phyloP scores from a whole-genome alignment of 345 rosid genomes.

The Eutrema yunnanense region DNA sequence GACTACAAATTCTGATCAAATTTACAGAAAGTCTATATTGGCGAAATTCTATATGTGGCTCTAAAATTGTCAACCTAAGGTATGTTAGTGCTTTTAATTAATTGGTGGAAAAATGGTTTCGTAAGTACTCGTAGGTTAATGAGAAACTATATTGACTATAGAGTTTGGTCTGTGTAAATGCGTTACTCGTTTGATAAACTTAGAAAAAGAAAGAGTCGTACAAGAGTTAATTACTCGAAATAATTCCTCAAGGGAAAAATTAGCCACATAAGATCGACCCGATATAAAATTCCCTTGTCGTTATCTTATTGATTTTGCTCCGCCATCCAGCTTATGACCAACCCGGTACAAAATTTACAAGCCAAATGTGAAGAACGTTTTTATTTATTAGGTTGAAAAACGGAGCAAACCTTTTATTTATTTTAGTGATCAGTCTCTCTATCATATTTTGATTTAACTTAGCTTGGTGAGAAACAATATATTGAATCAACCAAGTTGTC shows the following conservation, averaged over 20 bases:
- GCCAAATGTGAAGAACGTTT: too few species aligned
- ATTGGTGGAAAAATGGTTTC: not conserved
- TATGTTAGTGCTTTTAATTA: not conserved
- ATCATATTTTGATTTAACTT: not conserved
- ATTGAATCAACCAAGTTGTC: too few species aligned
- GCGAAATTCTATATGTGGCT: not conserved
- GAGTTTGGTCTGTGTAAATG: not conserved
- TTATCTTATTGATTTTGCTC: not conserved
- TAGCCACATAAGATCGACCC: not conserved
- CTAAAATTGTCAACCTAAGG: not conserved
- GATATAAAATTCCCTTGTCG: not conserved
- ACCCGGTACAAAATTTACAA: not conserved
- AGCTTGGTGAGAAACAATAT: not conserved
- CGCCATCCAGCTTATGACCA: not conserved
- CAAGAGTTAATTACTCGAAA: not conserved
- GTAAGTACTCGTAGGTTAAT: not conserved
- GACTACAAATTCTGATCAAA: too few species aligned
- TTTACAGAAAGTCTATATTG: not conserved
- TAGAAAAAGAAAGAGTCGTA: not conserved
- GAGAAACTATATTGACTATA: not conserved
- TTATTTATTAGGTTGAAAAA: not conserved
- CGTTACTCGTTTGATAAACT: not conserved
- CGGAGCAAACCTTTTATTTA: not conserved
- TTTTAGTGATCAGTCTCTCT: not conserved
- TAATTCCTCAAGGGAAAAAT: not conserved